These are phyloP conservation scores for Chrysophaeum taylorii DNA, from an alignment of 352 stramenopile species.

Conservation along the genomic window DNA sequence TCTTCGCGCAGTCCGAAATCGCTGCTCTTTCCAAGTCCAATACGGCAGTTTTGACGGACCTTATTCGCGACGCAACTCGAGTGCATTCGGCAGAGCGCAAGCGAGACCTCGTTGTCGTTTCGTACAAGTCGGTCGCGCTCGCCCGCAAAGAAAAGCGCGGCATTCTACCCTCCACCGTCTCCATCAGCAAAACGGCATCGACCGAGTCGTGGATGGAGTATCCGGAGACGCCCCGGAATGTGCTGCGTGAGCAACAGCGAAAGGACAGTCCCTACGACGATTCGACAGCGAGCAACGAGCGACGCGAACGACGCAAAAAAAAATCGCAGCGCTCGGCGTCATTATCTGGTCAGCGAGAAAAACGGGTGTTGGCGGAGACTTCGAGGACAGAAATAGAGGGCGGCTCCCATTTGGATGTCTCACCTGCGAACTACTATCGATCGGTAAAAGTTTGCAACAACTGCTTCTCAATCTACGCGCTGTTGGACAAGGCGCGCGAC, in stretches of 20 bases:
- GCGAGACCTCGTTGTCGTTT: conserved; percentile 37
- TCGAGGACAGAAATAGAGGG: conserved; percentile 17
- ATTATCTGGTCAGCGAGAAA: not conserved
- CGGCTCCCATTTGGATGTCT: too few species aligned
- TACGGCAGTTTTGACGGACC: conserved; percentile 36
- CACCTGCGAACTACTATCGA: conserved; percentile 65
- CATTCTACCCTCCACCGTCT: conserved; percentile 31
- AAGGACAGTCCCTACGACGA: conserved; percentile 10
- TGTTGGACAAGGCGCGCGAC: conserved; percentile 57
- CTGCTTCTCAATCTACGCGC: conserved; percentile 69
- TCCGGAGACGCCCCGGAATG: conserved; percentile 44
- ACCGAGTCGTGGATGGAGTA: conserved; percentile 44
- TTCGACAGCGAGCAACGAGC: not conserved
- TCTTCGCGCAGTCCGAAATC: conserved; percentile 37
- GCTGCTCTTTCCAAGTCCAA: conserved; percentile 46
- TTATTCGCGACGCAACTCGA: conserved; percentile 30
- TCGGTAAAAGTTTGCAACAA: conserved; percentile 63
- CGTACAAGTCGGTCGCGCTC: conserved; percentile 61
- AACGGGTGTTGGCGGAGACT: too few species aligned
- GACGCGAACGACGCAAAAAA: not conserved
- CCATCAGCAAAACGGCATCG: conserved; percentile 23
- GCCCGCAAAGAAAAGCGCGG: conserved; percentile 28
- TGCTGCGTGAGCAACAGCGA: too few species aligned
- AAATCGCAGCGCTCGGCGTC: not conserved
- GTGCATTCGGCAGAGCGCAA: conserved; percentile 4